phyloP scores from a whole-genome alignment of 179 eudicot species.

The Sideroxylon spinosum region DNA sequence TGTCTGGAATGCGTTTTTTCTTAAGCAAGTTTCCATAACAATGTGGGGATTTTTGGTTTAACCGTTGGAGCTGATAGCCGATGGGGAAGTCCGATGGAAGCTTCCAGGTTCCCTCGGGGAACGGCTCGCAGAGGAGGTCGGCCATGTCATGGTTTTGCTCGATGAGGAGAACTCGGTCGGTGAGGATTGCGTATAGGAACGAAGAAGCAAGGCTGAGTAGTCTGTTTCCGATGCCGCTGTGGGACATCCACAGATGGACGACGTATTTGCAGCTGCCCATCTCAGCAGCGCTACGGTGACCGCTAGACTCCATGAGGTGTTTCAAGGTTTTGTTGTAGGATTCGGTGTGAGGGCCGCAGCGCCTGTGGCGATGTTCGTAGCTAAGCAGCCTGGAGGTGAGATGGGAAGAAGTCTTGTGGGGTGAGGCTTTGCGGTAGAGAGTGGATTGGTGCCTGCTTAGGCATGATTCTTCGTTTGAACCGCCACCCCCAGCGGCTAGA shows the following conservation, averaged over 20 bases:
- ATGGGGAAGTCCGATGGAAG: constrained; percentile 69
- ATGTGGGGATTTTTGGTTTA: constrained; percentile 32
- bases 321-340: constrained; percentile 50
- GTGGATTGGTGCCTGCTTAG: constrained; percentile 61
- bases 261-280: constrained; percentile 59
- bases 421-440: constrained; percentile 43
- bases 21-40: constrained; percentile 61
- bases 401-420: constrained; percentile 51
- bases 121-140: constrained; percentile 83
- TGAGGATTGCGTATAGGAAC: constrained; percentile 68
- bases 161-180: constrained; percentile 63
- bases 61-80: constrained; percentile 38
- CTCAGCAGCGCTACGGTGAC: constrained; percentile 17
- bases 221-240: constrained; percentile 75
- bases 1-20: constrained; percentile 14
- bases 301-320: constrained; percentile 43
- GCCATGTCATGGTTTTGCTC: constrained; percentile 60
- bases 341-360: constrained; percentile 70
- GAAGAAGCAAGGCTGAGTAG: constrained; percentile 63
- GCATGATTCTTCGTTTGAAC: constrained; percentile 59
- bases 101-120: constrained; percentile 68
- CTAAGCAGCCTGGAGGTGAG: constrained; percentile 62
- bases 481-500: constrained; percentile 27
- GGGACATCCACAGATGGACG: constrained; percentile 55
- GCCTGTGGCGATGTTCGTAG: constrained; percentile 75